Evolutionary conservation across 805 yeast genomes (phyloP), one percentile per base, ranked within the genome.

Genomic region (Candida orba): DNA sequence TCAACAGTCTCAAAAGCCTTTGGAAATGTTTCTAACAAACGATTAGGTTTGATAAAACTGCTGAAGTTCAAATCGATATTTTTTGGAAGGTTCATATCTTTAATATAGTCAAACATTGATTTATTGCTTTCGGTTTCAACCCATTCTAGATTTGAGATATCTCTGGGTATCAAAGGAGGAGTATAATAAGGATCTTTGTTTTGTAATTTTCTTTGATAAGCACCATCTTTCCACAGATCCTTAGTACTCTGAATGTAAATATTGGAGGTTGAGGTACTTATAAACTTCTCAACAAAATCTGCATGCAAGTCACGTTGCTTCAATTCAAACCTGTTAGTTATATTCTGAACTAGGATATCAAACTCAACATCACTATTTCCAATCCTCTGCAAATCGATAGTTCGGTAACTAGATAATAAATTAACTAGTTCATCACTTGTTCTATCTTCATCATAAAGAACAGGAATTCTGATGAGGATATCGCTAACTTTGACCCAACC

Each of bases 351-450:
- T 6, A 69, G 52, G 1, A 82, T 64, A 59, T 91, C 97, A 13
- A 89, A 56, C 57, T 91, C 98, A 6, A 88, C 57, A 9, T 80
- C 63, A 5, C 82, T 69, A 46, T 76, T 67, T 0, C 89, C 84
- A 42, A 79, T 74, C 45, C 95, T 64, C 1, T 75, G 72, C 2
- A 49, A 44, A 29, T 60, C 54, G 0, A 46, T 45, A 1, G 55
- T 56, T 15, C 40, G 41, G 40, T 54, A 65, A 7, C 52, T 56
- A 9, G 52, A 47, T 17, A 75, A 42, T 15, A 70, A 60, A 1
- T 49, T 49, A 17, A 61, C 59, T 23, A 75, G 52, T 2, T 60
- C 60, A 1, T 62, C 57, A 17, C 65, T 65, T 35, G 46, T 49
- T 37, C 59, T 35, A 12, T 58, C 39, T 13, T 63, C 62, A 45